A percentile compares a stretch with the other conserved stretches of the same genome.
These are phyloP conservation scores for Cladosporium sp. DNA, from an alignment of 2,329 filamentous ascomycete species.

Conservation along the genomic window DNA sequence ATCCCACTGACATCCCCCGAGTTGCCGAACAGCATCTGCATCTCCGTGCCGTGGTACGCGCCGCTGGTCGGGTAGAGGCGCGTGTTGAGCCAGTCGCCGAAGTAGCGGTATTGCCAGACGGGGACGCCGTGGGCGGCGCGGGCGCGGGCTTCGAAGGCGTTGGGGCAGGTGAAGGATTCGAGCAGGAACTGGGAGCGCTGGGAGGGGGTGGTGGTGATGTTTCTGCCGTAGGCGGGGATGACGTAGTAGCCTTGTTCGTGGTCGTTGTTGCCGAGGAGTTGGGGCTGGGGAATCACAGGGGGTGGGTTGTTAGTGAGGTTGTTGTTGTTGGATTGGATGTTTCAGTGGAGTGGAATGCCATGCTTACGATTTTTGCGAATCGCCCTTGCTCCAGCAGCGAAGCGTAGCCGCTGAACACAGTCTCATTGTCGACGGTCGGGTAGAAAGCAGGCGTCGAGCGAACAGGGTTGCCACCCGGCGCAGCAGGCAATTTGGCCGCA, in stretches of 20 bases:
- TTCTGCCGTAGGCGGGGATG: slow-evolving; percentile 42
- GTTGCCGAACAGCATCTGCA: slow-evolving; percentile 35
- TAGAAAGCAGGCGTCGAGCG: slow-evolving; percentile 35
- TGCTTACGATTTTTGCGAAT: slow-evolving; percentile 39
- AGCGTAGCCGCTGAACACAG: slow-evolving; percentile 33
- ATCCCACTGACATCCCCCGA: slow-evolving; percentile 31
- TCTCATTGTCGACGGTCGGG: slow-evolving; percentile 29
- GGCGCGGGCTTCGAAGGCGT: slow-evolving; percentile 41
- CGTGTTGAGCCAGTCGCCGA: slow-evolving; percentile 53
- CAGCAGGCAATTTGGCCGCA: slow-evolving; percentile 24
- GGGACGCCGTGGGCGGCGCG: slow-evolving; percentile 40
- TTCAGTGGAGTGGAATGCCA: neutral
- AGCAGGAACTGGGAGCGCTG: slow-evolving; percentile 32
- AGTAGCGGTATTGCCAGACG: slow-evolving; percentile 50
- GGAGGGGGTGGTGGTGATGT: slow-evolving; percentile 41
- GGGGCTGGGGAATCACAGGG: slow-evolving; percentile 31
- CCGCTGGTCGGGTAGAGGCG: slow-evolving; percentile 48
- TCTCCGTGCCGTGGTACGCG: slow-evolving; percentile 48
- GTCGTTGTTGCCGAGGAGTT: slow-evolving; percentile 47
- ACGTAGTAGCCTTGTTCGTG: slow-evolving; percentile 53
- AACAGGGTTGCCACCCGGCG: slow-evolving; percentile 24
- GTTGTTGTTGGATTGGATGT: slow-evolving; percentile 10
- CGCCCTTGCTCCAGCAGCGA: slow-evolving; percentile 24
- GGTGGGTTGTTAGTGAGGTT: neutral
- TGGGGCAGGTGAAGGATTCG: slow-evolving; percentile 41